phyloP scores from a whole-genome alignment of 164 flowering plant genomes.

The Macadamia integrifolia region DNA sequence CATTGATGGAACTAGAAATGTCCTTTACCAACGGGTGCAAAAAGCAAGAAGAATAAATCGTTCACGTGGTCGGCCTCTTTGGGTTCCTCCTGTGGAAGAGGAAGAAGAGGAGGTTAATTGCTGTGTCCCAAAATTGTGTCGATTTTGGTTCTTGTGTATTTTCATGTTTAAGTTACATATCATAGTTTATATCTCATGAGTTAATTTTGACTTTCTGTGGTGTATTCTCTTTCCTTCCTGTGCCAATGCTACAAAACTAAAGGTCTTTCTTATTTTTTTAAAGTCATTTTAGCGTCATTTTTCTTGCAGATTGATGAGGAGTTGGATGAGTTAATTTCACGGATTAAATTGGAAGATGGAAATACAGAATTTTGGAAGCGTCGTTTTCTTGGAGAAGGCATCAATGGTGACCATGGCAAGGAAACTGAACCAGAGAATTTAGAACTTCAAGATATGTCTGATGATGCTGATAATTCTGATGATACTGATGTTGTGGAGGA shows the following conservation, averaged over 20 bases:
- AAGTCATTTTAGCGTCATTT: background rate
- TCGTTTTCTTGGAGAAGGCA: constrained; percentile 90
- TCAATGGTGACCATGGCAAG: constrained; percentile 30
- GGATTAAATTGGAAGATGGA: constrained; percentile 79
- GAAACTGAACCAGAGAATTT: constrained; percentile 23
- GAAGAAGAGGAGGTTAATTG: constrained; percentile 80
- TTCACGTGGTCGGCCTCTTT: constrained; percentile 94
- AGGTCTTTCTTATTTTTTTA: background rate
- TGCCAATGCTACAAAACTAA: background rate
- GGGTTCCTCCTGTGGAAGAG: constrained; percentile 97
- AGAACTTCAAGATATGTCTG: constrained; percentile 38
- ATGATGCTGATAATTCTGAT: constrained; percentile 23
- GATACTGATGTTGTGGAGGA: constrained; percentile 51
- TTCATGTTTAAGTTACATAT: background rate
- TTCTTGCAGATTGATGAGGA: constrained; percentile 79
- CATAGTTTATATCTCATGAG: background rate
- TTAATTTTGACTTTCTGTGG: background rate
- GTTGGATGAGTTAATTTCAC: constrained; percentile 78
- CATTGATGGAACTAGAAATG: constrained; percentile 93
- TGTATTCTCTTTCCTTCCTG: constrained; percentile 3
- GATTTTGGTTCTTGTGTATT: background rate
- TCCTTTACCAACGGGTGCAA: constrained; percentile 94
- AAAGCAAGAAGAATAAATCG: constrained; percentile 97
- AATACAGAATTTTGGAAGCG: constrained; percentile 96
- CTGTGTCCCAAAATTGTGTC: background rate